These are phyloP conservation scores for Botrytis paeoniae DNA, from an alignment of 2,329 filamentous ascomycete genomes.

Conservation along the genomic window DNA sequence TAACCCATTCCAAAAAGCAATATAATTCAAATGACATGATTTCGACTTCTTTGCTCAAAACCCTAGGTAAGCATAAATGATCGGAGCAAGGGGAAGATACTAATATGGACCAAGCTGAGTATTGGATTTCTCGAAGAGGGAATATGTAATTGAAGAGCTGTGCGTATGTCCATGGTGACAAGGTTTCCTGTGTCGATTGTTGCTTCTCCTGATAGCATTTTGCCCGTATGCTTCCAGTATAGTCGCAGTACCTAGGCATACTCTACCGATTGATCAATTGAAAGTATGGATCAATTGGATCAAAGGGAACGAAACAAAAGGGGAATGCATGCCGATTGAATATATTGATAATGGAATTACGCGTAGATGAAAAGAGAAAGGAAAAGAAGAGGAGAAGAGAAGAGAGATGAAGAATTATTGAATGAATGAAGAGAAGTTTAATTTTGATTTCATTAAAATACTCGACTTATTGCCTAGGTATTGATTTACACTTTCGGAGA, in stretches of 20 bases:
- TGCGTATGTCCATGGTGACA: background rate
- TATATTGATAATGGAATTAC: background rate
- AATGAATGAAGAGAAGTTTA: background rate
- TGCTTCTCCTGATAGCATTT: background rate
- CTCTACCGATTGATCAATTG: background rate
- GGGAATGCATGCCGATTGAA: background rate
- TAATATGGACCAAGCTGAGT: slow-evolving; percentile 7
- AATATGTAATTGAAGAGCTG: background rate
- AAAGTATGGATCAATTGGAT: background rate
- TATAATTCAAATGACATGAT: background rate
- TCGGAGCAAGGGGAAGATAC: background rate
- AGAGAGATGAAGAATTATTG: background rate
- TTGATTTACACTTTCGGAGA: slow-evolving; percentile 1
- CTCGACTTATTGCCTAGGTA: background rate
- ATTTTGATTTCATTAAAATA: background rate
- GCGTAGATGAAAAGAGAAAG: background rate
- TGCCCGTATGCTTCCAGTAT: background rate
- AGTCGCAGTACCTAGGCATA: background rate
- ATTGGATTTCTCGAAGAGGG: background rate
- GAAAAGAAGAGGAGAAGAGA: background rate
- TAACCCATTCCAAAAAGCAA: slow-evolving; percentile 10
- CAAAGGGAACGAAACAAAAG: background rate
- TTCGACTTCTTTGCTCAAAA: background rate
- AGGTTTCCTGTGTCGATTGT: slow-evolving; percentile 6
- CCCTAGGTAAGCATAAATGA: slow-evolving; percentile 5